These are phyloP conservation scores for Penicillium sp. DNA, from an alignment of 2,329 filamentous ascomycete species.

Conservation along the genomic window DNA sequence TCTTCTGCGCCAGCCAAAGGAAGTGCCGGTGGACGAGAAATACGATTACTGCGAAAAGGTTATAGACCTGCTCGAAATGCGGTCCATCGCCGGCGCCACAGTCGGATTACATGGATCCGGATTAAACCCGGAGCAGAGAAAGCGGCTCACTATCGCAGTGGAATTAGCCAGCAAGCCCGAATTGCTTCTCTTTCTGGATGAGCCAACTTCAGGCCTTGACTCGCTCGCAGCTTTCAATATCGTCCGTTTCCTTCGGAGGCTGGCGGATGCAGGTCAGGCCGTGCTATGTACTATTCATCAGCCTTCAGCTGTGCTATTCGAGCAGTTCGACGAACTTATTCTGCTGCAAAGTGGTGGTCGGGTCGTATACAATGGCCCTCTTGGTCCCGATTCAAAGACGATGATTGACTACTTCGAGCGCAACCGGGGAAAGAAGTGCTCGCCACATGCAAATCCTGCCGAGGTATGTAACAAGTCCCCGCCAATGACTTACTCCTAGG, in stretches of 20 bases:
- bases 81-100: constrained; percentile 59
- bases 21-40: constrained; percentile 57
- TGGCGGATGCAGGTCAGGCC: constrained; percentile 72
- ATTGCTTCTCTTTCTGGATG: constrained; percentile 58
- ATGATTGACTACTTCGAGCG: constrained; percentile 66
- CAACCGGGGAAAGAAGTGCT: constrained; percentile 59
- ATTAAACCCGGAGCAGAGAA: constrained; percentile 61
- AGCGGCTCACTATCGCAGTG: constrained; percentile 61
- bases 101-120: constrained; percentile 58
- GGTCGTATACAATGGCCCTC: constrained; percentile 80
- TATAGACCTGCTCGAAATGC: constrained; percentile 64
- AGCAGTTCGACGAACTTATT: constrained; percentile 79
- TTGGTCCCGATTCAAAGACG: constrained; percentile 66
- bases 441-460: constrained; percentile 62
- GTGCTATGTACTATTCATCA: constrained; percentile 91
- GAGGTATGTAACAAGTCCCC: constrained; percentile 41
- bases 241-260: constrained; percentile 56
- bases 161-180: constrained; percentile 59
- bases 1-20: constrained; percentile 56
- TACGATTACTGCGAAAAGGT: constrained; percentile 64
- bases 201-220: constrained; percentile 62
- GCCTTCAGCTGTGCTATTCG: constrained; percentile 78
- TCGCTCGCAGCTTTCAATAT: constrained; percentile 64
- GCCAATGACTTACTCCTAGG: neutral
- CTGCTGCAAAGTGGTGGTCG: constrained; percentile 72